A percentile compares a stretch with the other conserved stretches of the same genome.
Conservation (phyloP, 2,329 filamentous ascomycete species). For the Calonectria pteridis region DNA sequence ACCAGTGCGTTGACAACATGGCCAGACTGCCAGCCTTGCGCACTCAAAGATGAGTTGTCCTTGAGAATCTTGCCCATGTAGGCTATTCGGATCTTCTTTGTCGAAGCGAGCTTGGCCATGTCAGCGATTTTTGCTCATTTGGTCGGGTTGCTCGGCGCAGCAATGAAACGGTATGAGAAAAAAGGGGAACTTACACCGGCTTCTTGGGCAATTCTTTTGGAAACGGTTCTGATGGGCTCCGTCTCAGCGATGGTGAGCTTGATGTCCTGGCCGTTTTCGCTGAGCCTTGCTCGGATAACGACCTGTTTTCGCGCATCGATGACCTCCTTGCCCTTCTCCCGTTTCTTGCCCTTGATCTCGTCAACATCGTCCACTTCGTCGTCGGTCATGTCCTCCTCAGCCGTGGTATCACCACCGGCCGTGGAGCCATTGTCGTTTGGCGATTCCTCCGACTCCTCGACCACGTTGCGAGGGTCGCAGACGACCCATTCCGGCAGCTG, state of each 20-base stretch:
- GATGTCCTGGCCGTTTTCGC: slow-evolving; percentile 76
- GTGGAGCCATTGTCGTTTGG: slow-evolving; percentile 51
- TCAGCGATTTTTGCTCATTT: slow-evolving; percentile 19
- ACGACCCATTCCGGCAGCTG: slow-evolving; percentile 76
- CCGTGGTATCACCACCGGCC: slow-evolving; percentile 52
- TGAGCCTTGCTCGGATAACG: slow-evolving; percentile 72
- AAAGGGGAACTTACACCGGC: slow-evolving; percentile 65
- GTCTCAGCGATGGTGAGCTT: slow-evolving; percentile 67
- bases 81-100: slow-evolving; percentile 75
- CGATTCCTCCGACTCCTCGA: slow-evolving; percentile 52
- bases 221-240: slow-evolving; percentile 74
- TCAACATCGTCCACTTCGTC: slow-evolving; percentile 49
- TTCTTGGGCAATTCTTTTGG: slow-evolving; percentile 72
- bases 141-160: background rate
- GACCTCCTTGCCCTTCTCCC: slow-evolving; percentile 72
- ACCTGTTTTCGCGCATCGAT: slow-evolving; percentile 67
- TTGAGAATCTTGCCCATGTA: slow-evolving; percentile 87
- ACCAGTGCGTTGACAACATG: slow-evolving; percentile 85
- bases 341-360: slow-evolving; percentile 56
- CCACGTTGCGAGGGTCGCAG: slow-evolving; percentile 71
- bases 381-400: slow-evolving; percentile 57
- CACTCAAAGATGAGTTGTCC: slow-evolving; percentile 72
- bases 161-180: background rate
- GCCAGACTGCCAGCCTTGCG: slow-evolving; percentile 81
- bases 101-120: slow-evolving; percentile 64